Percentiles rank a stretch among this genome's conserved stretches.
phyloP scores from a whole-genome alignment of 345 rosid genomes.

The Jatropha curcas region DNA sequence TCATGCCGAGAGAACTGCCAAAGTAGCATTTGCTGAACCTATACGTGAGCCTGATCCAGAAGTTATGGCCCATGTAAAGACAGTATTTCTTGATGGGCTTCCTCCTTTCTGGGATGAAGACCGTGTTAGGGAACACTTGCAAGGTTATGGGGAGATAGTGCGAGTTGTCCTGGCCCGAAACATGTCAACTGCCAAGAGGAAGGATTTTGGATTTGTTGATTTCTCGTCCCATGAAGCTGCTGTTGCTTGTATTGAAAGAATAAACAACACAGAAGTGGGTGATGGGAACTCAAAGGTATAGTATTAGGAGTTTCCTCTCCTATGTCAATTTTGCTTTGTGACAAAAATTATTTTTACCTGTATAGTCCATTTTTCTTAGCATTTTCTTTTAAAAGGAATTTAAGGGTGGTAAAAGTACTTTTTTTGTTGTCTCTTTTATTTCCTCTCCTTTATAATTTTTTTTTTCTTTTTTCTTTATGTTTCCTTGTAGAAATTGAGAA shows the following conservation, averaged over 20 bases:
- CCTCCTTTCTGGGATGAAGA: conserved; percentile 68
- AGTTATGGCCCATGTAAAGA: conserved; percentile 63
- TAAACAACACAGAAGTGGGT: conserved; percentile 39
- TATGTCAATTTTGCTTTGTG: background rate
- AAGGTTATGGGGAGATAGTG: conserved; percentile 47
- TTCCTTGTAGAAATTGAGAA: background rate
- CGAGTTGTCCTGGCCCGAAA: conserved; percentile 56
- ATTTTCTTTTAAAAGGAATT: background rate
- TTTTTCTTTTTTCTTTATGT: background rate
- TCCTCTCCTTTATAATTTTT: background rate
- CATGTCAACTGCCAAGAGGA: conserved; percentile 64
- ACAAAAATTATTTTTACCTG: background rate
- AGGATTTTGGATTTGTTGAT: conserved; percentile 64
- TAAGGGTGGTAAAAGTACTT: background rate
- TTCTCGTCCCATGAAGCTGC: conserved; percentile 61
- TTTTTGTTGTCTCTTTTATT: too few relatives aligned
- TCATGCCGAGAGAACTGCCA: conserved; percentile 63
- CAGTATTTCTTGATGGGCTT: conserved; percentile 65
- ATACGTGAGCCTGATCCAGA: conserved; percentile 65
- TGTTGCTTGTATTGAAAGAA: conserved; percentile 49
- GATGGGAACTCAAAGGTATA: conserved; percentile 51
- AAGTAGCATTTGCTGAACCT: conserved; percentile 72
- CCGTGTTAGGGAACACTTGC: conserved; percentile 40
- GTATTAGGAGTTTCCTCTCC: background rate
- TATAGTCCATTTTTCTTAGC: background rate